Evolutionary conservation across 768 basidiomycete species (phyloP).

Genomic region (Mycena galopus): DNA sequence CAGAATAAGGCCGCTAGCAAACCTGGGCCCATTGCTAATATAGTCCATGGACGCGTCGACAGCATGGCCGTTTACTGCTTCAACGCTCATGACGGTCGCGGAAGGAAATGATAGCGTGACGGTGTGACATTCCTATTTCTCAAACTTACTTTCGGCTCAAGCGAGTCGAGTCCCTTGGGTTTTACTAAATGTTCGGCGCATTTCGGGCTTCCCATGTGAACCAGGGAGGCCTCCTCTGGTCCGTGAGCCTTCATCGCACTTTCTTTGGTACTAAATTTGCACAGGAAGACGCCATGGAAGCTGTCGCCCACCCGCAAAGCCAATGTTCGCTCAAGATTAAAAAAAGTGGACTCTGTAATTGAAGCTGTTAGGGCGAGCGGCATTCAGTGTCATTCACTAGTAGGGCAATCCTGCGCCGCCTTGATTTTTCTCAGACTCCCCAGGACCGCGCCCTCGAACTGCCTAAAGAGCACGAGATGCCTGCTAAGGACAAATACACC

Average conservation of each 20-base stretch:
- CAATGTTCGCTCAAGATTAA: slow-evolving; percentile 89
- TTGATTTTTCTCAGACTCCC: slow-evolving; percentile 1
- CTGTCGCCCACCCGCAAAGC: slow-evolving; percentile 93
- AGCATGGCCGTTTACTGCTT: slow-evolving; percentile 53
- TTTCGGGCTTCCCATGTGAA: slow-evolving; percentile 80
- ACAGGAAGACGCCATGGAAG: slow-evolving; percentile 96
- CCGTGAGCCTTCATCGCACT: slow-evolving; percentile 35
- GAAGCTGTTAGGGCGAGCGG: slow-evolving; percentile 89
- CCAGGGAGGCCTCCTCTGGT: slow-evolving; percentile 90
- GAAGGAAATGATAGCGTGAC: slow-evolving; percentile 32
- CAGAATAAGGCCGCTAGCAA: slow-evolving; percentile 89
- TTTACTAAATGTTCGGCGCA: slow-evolving; percentile 96
- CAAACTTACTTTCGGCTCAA: too few relatives aligned
- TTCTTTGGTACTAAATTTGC: slow-evolving; percentile 14
- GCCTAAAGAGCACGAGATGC: slow-evolving; percentile 96
- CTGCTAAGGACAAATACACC: slow-evolving; percentile 94
- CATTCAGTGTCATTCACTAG: slow-evolving; percentile 80
- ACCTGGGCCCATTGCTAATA: slow-evolving; percentile 58
- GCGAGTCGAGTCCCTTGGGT: too few relatives aligned
- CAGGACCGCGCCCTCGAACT: slow-evolving; percentile 83
- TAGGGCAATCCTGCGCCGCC: slow-evolving; percentile 43
- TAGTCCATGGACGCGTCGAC: slow-evolving; percentile 53
- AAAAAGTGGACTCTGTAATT: slow-evolving; percentile 94
- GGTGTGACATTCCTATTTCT: slow-evolving; percentile 31
- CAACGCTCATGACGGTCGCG: slow-evolving; percentile 60